Base-by-base conservation (phyloP, 805 yeast genomes). In the Metschnikowia sp. region DNA sequence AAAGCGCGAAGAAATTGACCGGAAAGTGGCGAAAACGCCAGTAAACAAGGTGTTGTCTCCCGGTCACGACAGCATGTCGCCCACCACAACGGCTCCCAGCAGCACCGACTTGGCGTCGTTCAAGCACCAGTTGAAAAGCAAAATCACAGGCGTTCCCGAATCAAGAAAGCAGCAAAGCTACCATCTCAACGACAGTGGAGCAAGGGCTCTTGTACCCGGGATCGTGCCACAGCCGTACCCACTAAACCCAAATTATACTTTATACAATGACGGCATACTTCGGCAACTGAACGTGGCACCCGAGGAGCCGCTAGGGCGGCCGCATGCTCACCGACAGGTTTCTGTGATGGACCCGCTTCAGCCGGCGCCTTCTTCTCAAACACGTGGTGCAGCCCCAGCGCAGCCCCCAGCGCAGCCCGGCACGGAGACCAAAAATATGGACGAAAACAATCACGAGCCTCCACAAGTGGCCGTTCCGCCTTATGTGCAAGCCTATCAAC, bases 301-400 rank as follows among this genome's bases (percentile, higher is more conserved):
- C 29, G 39, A 42, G 11, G 36, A 47, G 37, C 39, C 36, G 10
- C 12, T 19, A 4, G 37, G 32, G 18, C 26, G 44, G 13, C 48
- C 53, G 35, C 33, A 41, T 45, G 18, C 60, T 41, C 59, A 67
- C 10, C 63, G 79, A 39, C 74, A 74, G 49, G 59, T 64, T 32
- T 73, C 78, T 11, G 67, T 74, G 15, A 72, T 64, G 63, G 72
- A 67, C 49, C 72, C 72, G 4, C 59, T 66, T 37, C 72, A 65
- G 50, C 69, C 70, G 7, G 40, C 36, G 10, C 19, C 45, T 5
- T 29, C 42, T 11, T 28, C 42, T 12, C 42, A 33, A 26, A 34
- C 36, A 32, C 34, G 34, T 32, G 34, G 34, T n/a, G 34, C 34
- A 32, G 34, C 34, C n/a, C 34, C 12, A 11, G 12, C n/a, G n/a